A percentile compares a stretch with the other conserved stretches of the same genome.
Evolutionary conservation across 2,329 filamentous ascomycete species (phyloP).

Genomic region (Beauveria pseudobassiana): DNA sequence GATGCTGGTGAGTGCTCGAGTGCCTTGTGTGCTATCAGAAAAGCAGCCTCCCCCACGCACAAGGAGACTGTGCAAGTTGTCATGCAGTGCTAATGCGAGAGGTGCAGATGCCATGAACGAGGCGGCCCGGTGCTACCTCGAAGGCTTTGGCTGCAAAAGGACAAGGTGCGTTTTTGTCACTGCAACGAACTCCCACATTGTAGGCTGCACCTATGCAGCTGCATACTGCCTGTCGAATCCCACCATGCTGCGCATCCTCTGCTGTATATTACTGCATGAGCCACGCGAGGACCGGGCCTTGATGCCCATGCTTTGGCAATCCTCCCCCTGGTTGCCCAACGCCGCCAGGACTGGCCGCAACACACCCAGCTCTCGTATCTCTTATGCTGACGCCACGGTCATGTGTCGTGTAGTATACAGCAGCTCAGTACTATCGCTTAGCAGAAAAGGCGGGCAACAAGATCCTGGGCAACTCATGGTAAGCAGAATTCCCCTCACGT

Average conservation of each 20-base stretch:
- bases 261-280: neutral
- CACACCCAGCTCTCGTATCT: neutral
- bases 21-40: no score
- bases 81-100: neutral
- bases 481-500: conserved; percentile 30
- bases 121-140: conserved; percentile 87
- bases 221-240: no score
- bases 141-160: conserved; percentile 98
- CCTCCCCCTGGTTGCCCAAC: neutral
- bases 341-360: neutral
- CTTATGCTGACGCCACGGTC: neutral
- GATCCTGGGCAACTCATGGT: conserved; percentile 92
- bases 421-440: conserved; percentile 86
- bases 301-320: neutral
- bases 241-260: no score
- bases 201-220: neutral
- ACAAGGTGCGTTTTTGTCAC: conserved; percentile 69
- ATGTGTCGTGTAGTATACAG: conserved; percentile 50
- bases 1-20: conserved; percentile 57
- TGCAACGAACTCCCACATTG: neutral
- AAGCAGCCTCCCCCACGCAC: neutral
- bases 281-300: neutral
- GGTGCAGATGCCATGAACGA: conserved; percentile 88
- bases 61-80: neutral
- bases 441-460: conserved; percentile 86